These are phyloP conservation scores for Fusarium nanum DNA, from an alignment of 2,329 filamentous ascomycete species.

Conservation along the genomic window DNA sequence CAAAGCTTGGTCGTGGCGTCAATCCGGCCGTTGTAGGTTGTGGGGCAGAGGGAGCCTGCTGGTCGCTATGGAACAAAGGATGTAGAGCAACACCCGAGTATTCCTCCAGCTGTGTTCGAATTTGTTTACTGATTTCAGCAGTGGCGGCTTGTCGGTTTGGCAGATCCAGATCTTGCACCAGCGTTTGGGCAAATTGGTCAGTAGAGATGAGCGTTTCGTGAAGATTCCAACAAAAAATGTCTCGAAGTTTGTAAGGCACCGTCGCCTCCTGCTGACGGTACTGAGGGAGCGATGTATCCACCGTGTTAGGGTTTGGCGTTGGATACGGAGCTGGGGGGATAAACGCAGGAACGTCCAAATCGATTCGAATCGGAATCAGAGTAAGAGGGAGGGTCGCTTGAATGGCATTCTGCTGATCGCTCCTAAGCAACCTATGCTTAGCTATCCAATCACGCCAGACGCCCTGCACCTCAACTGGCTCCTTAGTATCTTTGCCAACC, in stretches of 20 bases:
- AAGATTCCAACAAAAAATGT: slow-evolving; percentile 97
- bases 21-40: slow-evolving; percentile 33
- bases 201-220: slow-evolving; percentile 95
- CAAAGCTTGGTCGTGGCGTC: slow-evolving; percentile 48
- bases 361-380: slow-evolving; percentile 94
- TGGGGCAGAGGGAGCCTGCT: slow-evolving; percentile 45
- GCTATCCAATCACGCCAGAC: slow-evolving; percentile 98
- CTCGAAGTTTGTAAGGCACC: slow-evolving; percentile 87
- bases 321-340: slow-evolving; percentile 74
- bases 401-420: slow-evolving; percentile 70
- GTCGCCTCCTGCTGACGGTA: slow-evolving; percentile 84
- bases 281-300: slow-evolving; percentile 79
- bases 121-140: slow-evolving; percentile 89
- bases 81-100: slow-evolving; percentile 95
- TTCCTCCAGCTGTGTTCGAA: slow-evolving; percentile 93
- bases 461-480: slow-evolving; percentile 85
- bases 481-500: slow-evolving; percentile 82
- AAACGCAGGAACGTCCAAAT: slow-evolving; percentile 88
- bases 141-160: slow-evolving; percentile 78
- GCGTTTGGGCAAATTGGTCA: slow-evolving; percentile 90
- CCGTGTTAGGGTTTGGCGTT: slow-evolving; percentile 68
- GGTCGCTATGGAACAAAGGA: slow-evolving; percentile 82
- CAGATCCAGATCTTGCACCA: slow-evolving; percentile 93
- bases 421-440: slow-evolving; percentile 68
- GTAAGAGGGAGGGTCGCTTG: slow-evolving; percentile 85